phyloP scores from a whole-genome alignment of 441 rosid genomes.

The Adansonia grandidieri region DNA sequence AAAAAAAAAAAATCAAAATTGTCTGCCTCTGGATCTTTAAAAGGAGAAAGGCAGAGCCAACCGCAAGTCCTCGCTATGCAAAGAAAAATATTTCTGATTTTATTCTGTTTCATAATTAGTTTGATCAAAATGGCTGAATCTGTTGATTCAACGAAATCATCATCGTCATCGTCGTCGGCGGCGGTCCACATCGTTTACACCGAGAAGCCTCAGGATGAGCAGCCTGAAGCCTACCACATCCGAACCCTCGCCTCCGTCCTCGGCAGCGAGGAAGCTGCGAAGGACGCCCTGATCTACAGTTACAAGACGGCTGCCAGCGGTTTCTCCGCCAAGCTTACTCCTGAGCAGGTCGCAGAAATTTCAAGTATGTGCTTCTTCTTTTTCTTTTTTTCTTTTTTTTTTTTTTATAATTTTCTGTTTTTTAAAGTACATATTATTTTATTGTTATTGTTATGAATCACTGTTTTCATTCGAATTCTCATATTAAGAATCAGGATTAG shows the following conservation, averaged over 20 bases:
- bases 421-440: neutral
- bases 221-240: conserved; percentile 65
- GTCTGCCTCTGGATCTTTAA: neutral
- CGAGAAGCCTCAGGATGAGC: conserved; percentile 60
- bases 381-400: neutral
- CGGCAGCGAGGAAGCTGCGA: conserved; percentile 84
- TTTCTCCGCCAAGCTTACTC: conserved; percentile 84
- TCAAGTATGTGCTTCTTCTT: conserved; percentile 47
- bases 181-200: conserved; percentile 84
- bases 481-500: neutral
- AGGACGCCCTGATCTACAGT: conserved; percentile 66
- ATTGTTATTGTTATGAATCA: neutral
- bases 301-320: conserved; percentile 81
- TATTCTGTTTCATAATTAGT: conserved; percentile 20
- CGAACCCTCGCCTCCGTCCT: conserved; percentile 74
- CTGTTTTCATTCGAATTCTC: neutral
- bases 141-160: conserved; percentile 29
- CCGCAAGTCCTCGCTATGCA: neutral
- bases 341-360: conserved; percentile 66
- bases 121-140: conserved; percentile 53
- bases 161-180: conserved; percentile 12
- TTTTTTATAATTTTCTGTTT: neutral
- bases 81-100: neutral
- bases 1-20: neutral
- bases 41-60: neutral